These are phyloP conservation scores for Tricholoma terreum DNA, from an alignment of 768 basidiomycete species.

Conservation along the genomic window DNA sequence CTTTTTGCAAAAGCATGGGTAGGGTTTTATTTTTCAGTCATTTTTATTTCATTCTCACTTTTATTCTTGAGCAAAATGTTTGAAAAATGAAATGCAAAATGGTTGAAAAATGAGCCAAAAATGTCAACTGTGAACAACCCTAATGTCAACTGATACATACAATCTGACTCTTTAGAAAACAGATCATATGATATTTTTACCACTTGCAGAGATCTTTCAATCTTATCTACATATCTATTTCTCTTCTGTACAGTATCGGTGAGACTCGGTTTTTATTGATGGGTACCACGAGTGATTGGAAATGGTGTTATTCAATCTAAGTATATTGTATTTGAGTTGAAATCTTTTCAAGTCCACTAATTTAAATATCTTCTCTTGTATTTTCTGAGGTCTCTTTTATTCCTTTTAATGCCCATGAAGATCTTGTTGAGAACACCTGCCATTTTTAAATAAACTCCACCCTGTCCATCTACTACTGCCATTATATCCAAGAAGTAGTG, in stretches of 20 bases:
- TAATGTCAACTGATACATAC: too few relatives aligned
- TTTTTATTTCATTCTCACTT: too few relatives aligned
- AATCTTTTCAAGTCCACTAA: not conserved
- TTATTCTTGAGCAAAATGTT: too few relatives aligned
- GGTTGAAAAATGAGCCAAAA: too few relatives aligned
- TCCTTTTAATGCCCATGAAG: not conserved
- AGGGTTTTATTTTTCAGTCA: too few relatives aligned
- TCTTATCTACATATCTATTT: not conserved
- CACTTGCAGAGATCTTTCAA: not conserved
- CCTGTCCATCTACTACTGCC: not conserved
- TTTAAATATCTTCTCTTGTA: not conserved
- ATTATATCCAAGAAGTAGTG: not conserved
- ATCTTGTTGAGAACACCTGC: not conserved
- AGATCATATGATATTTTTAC: not conserved
- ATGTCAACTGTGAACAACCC: too few relatives aligned
- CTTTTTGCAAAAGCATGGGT: too few relatives aligned
- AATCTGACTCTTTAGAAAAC: not conserved
- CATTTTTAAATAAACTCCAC: not conserved
- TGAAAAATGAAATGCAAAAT: too few relatives aligned
- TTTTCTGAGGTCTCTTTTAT: not conserved
- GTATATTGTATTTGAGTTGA: not conserved
- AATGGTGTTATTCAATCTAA: not conserved
- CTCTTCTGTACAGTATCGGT: too few relatives aligned
- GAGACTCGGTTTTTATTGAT: not conserved
- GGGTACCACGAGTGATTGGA: not conserved